These are phyloP conservation scores for Trichosporon sp. DNA, from an alignment of 1,284 basidiomycete genomes.

Conservation along the genomic window DNA sequence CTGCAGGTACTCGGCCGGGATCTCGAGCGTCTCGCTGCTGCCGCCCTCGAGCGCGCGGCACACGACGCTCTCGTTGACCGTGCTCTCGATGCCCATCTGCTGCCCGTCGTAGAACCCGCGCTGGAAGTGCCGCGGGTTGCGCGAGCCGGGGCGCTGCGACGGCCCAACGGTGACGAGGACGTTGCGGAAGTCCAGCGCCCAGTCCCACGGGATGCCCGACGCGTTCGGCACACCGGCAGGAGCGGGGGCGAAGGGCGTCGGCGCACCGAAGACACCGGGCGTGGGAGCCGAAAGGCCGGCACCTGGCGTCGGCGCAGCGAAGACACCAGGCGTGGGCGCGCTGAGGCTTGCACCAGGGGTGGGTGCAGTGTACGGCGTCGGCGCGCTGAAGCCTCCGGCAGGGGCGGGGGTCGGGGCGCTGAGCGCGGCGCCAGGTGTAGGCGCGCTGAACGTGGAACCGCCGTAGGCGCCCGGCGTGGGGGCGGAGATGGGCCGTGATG, in stretches of 20 bases:
- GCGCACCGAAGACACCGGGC: conserved; percentile 19
- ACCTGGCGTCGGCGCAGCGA: conserved; percentile 26
- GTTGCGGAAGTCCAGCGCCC: conserved; percentile 47
- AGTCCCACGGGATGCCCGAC: conserved; percentile 36
- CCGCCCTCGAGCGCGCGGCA: conserved; percentile 29
- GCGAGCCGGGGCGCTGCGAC: conserved; percentile 27
- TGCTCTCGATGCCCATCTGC: conserved; percentile 33
- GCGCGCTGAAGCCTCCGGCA: conserved; percentile 42
- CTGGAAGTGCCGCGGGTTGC: conserved; percentile 44
- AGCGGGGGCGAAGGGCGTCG: conserved; percentile 14
- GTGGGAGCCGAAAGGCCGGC: background rate
- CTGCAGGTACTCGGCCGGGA: conserved; percentile 40
- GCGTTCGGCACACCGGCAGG: background rate
- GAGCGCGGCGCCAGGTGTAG: conserved; percentile 39
- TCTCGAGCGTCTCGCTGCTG: conserved; percentile 25
- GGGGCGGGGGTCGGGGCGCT: conserved; percentile 53
- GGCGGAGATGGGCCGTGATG: conserved; percentile 42
- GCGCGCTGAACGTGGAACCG: conserved; percentile 34
- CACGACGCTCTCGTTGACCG: conserved; percentile 24
- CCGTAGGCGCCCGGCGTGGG: conserved; percentile 53
- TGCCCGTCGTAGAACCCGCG: conserved; percentile 36
- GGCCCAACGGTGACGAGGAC: conserved; percentile 42
- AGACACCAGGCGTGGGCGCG: conserved; percentile 23
- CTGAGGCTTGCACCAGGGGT: conserved; percentile 49
- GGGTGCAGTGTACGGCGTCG: conserved; percentile 50